Evolutionary conservation across 441 rosid genomes (phyloP).

Genomic region (Pelargonium citronellum): DNA sequence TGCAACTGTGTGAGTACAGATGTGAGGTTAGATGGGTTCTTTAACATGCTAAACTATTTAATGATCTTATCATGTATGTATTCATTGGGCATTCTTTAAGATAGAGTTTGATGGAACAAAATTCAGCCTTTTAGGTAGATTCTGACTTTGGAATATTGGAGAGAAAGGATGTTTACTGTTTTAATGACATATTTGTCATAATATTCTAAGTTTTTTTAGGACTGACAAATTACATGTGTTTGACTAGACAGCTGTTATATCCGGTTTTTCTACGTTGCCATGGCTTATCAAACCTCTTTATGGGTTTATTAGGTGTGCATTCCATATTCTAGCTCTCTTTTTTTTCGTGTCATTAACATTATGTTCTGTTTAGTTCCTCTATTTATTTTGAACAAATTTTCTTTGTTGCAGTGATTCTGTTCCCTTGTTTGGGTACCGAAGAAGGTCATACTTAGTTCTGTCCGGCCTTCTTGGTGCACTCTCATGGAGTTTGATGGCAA

Average conservation of each 20-base stretch:
- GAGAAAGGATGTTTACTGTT: not conserved
- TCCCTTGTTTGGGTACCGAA: slow-evolving; percentile 87
- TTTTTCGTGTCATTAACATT: not conserved
- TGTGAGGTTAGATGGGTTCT: not conserved
- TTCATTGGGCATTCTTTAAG: not conserved
- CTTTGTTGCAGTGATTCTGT: slow-evolving; percentile 63
- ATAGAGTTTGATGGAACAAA: not conserved
- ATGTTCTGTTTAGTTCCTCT: not conserved
- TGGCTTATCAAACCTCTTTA: slow-evolving; percentile 95
- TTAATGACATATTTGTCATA: not conserved
- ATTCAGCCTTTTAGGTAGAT: not conserved
- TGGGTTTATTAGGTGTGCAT: slow-evolving; percentile 77
- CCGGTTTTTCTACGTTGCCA: slow-evolving; percentile 84
- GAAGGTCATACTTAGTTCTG: slow-evolving; percentile 90
- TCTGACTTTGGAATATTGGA: not conserved
- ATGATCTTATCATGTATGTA: not conserved
- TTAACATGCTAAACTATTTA: not conserved
- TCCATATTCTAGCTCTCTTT: slow-evolving; percentile 2
- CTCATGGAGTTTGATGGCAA: slow-evolving; percentile 95
- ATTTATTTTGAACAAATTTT: slow-evolving; percentile 2
- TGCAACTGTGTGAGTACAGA: not conserved
- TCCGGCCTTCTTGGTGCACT: slow-evolving; percentile 93
- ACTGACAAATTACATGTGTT: slow-evolving; percentile 42
- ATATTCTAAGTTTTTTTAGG: slow-evolving; percentile 16
- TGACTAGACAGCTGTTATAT: slow-evolving; percentile 93